Conservation (phyloP, 2,329 filamentous ascomycete species). For the Anthostomella pinea region DNA sequence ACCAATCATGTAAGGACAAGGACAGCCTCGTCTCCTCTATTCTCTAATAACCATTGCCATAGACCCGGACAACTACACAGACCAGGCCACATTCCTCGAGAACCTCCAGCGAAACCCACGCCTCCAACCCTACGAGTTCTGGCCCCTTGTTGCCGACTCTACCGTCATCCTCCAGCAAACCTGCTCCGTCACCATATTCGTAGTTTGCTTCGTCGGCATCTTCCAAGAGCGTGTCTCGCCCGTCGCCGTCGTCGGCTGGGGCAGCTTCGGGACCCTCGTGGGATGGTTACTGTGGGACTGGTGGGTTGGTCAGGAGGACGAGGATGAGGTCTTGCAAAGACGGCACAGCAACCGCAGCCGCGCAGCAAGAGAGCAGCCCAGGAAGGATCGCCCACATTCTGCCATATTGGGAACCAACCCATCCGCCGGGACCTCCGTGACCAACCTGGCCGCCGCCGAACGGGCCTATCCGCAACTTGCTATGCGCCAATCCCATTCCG, state of each 20-base stretch:
- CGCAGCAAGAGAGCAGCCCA: conserved; percentile 30
- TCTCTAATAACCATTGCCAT: conserved; percentile 19
- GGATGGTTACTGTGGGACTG: conserved; percentile 91
- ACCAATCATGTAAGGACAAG: conserved; percentile 73
- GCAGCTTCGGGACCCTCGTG: conserved; percentile 75
- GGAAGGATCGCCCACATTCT: conserved; percentile 26
- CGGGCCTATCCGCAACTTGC: conserved; percentile 29
- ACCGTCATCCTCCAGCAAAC: conserved; percentile 97
- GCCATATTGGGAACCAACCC: conserved; percentile 21
- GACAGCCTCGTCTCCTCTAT: conserved; percentile 1
- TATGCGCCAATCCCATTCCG: conserved; percentile 46
- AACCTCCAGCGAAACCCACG: conserved; percentile 92
- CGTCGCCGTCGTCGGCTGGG: conserved; percentile 82
- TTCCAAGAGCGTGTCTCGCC: conserved; percentile 84
- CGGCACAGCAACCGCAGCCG: conserved; percentile 37
- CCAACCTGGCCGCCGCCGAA: conserved; percentile 37
- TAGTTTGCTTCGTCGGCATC: conserved; percentile 91
- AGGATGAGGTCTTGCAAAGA: conserved; percentile 38
- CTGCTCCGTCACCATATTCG: conserved; percentile 89
- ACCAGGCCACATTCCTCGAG: conserved; percentile 93
- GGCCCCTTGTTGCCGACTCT: conserved; percentile 90
- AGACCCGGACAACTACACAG: conserved; percentile 99
- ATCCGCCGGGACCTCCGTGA: conserved; percentile 46
- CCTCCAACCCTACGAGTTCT: conserved; percentile 94
- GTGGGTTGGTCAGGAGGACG: conserved; percentile 69